These are phyloP conservation scores for Boletus insuetus DNA, from an alignment of 768 basidiomycete species.

Conservation along the genomic window DNA sequence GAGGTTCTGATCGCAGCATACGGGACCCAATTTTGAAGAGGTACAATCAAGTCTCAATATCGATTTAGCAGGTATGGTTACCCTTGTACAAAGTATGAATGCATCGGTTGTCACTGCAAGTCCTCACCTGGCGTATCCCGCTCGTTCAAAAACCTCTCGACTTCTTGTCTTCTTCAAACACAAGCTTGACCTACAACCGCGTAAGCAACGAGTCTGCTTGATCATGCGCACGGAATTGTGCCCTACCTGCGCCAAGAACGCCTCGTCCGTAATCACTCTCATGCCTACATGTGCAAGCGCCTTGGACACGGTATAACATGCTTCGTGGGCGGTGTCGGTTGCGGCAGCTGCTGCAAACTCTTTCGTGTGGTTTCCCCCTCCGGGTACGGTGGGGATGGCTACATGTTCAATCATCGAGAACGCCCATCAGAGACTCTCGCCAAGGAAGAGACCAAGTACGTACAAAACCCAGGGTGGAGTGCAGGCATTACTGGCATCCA, in stretches of 20 bases:
- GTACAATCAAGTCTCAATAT: not conserved
- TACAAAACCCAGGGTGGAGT: slow-evolving; percentile 66
- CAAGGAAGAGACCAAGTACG: slow-evolving; percentile 3
- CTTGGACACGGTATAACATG: slow-evolving; percentile 65
- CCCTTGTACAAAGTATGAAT: not conserved
- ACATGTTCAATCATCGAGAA: not conserved
- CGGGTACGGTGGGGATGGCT: slow-evolving; percentile 73
- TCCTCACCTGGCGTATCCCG: not conserved
- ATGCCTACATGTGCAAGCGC: slow-evolving; percentile 70
- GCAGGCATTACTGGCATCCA: slow-evolving; percentile 51
- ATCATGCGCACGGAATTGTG: not conserved
- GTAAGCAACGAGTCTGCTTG: not conserved
- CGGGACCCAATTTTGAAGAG: too few species aligned
- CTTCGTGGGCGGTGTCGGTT: slow-evolving; percentile 59
- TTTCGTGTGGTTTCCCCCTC: slow-evolving; percentile 78
- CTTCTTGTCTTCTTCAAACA: slow-evolving; percentile 47
- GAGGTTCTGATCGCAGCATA: too few species aligned
- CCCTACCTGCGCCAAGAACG: slow-evolving; percentile 56
- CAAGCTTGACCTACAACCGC: slow-evolving; percentile 40
- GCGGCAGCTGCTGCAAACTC: slow-evolving; percentile 65
- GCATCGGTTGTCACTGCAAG: not conserved
- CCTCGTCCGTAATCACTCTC: slow-evolving; percentile 64
- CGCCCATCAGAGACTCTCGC: not conserved
- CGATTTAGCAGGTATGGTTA: not conserved
- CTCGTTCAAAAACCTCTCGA: slow-evolving; percentile 5